Percentiles rank a stretch among this genome's conserved stretches.
Evolutionary conservation across 2,329 filamentous ascomycete species (phyloP).

Genomic region (Phymatotrichopsis omnivora): DNA sequence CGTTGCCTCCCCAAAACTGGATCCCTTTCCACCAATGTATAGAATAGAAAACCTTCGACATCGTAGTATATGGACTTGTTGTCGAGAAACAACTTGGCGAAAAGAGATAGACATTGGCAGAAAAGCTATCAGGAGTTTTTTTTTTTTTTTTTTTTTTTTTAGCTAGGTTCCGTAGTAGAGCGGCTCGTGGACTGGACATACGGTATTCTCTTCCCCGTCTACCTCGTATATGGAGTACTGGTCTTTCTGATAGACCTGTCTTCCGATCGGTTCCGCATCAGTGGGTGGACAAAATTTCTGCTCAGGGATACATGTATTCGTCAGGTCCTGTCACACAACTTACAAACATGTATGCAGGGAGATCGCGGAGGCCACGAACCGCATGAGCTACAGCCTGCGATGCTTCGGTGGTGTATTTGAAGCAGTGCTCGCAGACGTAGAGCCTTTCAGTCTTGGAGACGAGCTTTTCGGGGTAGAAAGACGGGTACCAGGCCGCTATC

Average conservation of each 20-base stretch:
- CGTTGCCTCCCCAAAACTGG: conserved; percentile 31
- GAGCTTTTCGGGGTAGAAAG: conserved; percentile 11
- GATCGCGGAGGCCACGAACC: conserved; percentile 32
- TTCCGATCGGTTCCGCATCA: conserved; percentile 35
- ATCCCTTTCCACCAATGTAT: conserved; percentile 71
- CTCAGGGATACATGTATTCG: neutral
- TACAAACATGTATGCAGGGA: conserved; percentile 35
- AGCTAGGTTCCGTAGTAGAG: neutral
- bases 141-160: conserved; percentile 2
- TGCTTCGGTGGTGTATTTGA: conserved; percentile 70
- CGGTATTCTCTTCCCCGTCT: conserved; percentile 74
- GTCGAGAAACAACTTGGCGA: conserved; percentile 94
- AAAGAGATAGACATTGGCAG: conserved; percentile 89
- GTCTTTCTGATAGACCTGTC: conserved; percentile 45
- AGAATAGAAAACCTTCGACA: conserved; percentile 88
- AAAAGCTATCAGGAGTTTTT: conserved; percentile 51
- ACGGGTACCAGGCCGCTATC: conserved; percentile 11
- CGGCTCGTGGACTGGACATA: conserved; percentile 33
- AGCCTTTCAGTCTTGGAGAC: conserved; percentile 44
- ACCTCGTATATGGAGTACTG: conserved; percentile 86
- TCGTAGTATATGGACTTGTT: conserved; percentile 99
- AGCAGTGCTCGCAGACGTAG: conserved; percentile 86
- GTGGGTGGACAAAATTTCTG: conserved; percentile 21
- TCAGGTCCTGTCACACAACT: conserved; percentile 34
- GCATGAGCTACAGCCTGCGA: conserved; percentile 51